Evolutionary conservation across 441 rosid species (phyloP).

Genomic region (Pelargonium australe): DNA sequence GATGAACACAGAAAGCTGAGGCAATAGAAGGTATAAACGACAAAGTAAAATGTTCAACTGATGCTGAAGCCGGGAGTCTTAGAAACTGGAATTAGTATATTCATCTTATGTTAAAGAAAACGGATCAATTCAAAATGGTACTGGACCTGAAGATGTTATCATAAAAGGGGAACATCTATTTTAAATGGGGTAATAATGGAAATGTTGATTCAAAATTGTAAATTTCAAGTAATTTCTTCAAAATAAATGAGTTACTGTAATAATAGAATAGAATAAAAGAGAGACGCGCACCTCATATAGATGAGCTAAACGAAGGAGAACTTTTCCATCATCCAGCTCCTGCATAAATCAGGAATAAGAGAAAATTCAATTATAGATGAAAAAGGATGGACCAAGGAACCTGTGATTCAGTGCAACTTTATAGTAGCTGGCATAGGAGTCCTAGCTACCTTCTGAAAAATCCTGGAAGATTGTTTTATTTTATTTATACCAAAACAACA

Average conservation of each 20-base stretch:
- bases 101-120: neutral
- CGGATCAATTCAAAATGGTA: neutral
- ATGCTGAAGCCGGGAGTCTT: neutral
- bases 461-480: too few relatives aligned
- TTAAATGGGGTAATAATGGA: neutral
- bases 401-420: too few relatives aligned
- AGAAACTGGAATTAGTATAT: too few relatives aligned
- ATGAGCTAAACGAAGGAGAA: slow-evolving; percentile 58
- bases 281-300: slow-evolving; percentile 42
- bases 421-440: too few relatives aligned
- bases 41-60: neutral
- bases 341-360: slow-evolving; percentile 21
- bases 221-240: neutral
- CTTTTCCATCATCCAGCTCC: slow-evolving; percentile 51
- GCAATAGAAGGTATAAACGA: neutral
- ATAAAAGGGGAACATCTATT: too few relatives aligned
- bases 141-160: neutral
- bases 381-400: neutral
- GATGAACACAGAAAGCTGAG: neutral
- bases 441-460: too few relatives aligned
- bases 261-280: neutral
- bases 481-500: neutral
- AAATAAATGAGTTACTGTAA: neutral
- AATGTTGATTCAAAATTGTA: neutral
- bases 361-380: neutral